Conservation (phyloP, 169 alveolate genomes). For the Plasmodium relictum region DNA sequence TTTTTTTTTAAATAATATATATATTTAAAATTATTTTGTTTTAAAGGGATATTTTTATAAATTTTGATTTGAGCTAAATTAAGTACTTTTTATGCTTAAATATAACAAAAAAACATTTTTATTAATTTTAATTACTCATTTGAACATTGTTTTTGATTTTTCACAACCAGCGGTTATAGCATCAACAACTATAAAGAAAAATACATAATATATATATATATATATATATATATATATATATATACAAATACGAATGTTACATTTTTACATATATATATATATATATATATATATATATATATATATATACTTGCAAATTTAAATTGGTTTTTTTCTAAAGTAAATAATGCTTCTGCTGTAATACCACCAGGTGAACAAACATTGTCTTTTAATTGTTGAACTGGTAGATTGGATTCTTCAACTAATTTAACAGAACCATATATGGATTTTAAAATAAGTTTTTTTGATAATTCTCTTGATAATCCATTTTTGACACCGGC, state of each 20-base stretch:
- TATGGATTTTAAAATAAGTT: constrained; percentile 76
- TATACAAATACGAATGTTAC: no score
- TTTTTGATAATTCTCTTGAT: constrained; percentile 74
- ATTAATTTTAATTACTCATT: no score
- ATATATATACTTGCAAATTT: constrained; percentile 76
- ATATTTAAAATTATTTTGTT: no score
- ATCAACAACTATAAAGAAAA: constrained; percentile 16
- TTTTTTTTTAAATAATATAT: no score
- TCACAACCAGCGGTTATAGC: constrained; percentile 64
- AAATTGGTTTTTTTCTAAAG: constrained; percentile 80
- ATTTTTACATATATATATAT: constrained; percentile 7
- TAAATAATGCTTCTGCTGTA: constrained; percentile 80
- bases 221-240: constrained; percentile 6
- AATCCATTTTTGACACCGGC: constrained; percentile 83
- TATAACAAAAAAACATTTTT: no score
- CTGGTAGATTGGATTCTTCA: constrained; percentile 45
- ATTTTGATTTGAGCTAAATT: no score
- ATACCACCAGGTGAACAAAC: constrained; percentile 86
- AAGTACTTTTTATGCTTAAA: no score
- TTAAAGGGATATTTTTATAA: no score
- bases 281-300: not conserved
- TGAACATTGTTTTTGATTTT: constrained; percentile 57
- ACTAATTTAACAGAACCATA: constrained; percentile 77
- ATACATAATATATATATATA: not conserved
- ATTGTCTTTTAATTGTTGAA: constrained; percentile 80